phyloP scores from a whole-genome alignment of 441 rosid genomes.

The Mallotus repandus region DNA sequence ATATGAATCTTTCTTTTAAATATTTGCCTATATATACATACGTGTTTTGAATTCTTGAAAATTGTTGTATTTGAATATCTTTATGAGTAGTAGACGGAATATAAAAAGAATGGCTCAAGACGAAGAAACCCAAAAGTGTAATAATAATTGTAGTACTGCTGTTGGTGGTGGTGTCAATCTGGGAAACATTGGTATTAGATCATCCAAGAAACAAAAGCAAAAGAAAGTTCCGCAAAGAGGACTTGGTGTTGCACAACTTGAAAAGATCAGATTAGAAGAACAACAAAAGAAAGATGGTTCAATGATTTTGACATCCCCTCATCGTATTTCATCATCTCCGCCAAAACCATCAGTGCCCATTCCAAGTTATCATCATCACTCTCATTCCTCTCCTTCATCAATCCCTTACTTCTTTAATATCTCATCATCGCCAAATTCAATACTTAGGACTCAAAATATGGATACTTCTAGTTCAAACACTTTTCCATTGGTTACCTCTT shows the following conservation, averaged over 20 bases:
- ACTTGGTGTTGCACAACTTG: conserved; percentile 63
- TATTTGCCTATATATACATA: not conserved
- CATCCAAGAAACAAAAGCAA: conserved; percentile 41
- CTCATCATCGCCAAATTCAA: conserved; percentile 29
- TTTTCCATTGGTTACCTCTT: conserved; percentile 23
- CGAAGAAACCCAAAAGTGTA: conserved; percentile 35
- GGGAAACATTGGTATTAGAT: conserved; percentile 26
- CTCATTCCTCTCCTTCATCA: conserved; percentile 25
- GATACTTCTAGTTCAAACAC: conserved; percentile 26
- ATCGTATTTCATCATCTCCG: conserved; percentile 17
- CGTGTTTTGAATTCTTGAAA: conserved; percentile 9
- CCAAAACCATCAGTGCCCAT: conserved; percentile 13
- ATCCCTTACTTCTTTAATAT: conserved; percentile 21
- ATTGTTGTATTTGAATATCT: not conserved
- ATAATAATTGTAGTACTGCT: conserved; percentile 21
- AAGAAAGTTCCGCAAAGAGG: conserved; percentile 58
- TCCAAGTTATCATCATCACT: conserved; percentile 15
- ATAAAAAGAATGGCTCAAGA: conserved; percentile 37
- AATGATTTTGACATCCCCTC: conserved; percentile 23
- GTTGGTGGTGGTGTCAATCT: conserved; percentile 19
- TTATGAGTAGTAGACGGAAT: conserved; percentile 28
- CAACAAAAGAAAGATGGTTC: conserved; percentile 39
- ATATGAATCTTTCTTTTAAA: conserved; percentile 1
- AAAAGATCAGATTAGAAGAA: conserved; percentile 54
- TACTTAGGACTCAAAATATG: conserved; percentile 23